Conservation (phyloP, 192 early-diverging fungal genomes). For the Coemansia nantahalensis region DNA sequence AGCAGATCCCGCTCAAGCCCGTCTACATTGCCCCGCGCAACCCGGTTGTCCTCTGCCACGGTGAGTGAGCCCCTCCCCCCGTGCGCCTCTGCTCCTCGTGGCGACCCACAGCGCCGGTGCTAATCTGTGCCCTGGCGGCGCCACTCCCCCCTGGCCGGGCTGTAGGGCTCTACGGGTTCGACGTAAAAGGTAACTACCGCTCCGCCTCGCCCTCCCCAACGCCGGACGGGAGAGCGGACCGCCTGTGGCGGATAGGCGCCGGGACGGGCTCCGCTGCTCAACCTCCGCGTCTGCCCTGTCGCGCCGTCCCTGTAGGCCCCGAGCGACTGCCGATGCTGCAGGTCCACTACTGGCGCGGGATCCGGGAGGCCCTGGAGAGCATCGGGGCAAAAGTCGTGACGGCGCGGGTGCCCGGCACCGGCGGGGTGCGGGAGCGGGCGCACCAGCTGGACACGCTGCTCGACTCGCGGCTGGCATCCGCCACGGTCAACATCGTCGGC, state of each 20-base stretch:
- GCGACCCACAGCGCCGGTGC: too few species aligned
- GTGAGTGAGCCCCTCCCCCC: constrained; percentile 38
- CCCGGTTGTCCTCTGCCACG: constrained; percentile 87
- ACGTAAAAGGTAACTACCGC: constrained; percentile 59
- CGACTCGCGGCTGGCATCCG: constrained; percentile 41
- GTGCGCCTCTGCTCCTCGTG: too few species aligned
- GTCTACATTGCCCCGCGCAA: constrained; percentile 71
- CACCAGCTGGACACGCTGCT: constrained; percentile 70
- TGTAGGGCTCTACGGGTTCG: constrained; percentile 79
- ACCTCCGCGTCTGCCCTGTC: neutral
- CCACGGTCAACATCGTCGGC: constrained; percentile 78
- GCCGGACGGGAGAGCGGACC: too few species aligned
- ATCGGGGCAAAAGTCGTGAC: constrained; percentile 81
- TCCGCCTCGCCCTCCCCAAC: too few species aligned
- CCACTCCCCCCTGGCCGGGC: neutral
- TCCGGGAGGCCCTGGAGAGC: constrained; percentile 70
- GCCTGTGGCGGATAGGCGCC: too few species aligned
- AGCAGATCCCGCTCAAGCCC: constrained; percentile 56
- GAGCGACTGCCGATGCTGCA: constrained; percentile 75
- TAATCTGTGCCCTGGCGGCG: too few species aligned
- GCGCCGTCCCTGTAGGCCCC: constrained; percentile 51
- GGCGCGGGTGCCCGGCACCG: constrained; percentile 71
- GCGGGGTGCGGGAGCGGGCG: constrained; percentile 73
- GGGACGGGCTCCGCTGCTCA: neutral
- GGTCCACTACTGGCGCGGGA: constrained; percentile 83